These are phyloP conservation scores for Cardamine resedifolia DNA, from an alignment of 345 rosid species.

Conservation along the genomic window DNA sequence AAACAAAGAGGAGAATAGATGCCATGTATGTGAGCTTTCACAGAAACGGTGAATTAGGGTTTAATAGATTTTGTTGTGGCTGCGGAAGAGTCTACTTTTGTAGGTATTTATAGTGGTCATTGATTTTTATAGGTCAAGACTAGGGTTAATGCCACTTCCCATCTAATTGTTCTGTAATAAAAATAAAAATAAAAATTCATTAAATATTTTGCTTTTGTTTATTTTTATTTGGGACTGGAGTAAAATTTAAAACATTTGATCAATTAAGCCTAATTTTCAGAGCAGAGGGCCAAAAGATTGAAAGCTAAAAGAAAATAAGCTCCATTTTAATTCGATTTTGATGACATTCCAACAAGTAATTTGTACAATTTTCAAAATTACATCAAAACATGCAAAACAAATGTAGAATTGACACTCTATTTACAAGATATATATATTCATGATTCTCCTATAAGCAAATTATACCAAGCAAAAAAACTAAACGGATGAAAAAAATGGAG, in stretches of 20 bases:
- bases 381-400: conserved; percentile 1
- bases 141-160: conserved; percentile 5
- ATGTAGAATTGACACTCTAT: not conserved
- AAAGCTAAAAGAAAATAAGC: not conserved
- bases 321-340: not conserved
- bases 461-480: not conserved
- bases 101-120: conserved; percentile 4
- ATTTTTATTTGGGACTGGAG: not conserved
- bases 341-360: not conserved
- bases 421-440: conserved; percentile 9
- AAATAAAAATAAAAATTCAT: too few relatives aligned
- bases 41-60: not conserved
- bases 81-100: not conserved
- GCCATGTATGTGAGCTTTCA: not conserved
- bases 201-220: not conserved
- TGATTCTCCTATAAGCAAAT: not conserved
- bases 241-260: not conserved
- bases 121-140: conserved; percentile 10
- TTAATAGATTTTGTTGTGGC: not conserved
- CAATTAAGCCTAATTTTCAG: not conserved
- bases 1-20: not conserved
- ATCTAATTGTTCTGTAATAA: not conserved
- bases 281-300: not conserved
- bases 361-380: not conserved
- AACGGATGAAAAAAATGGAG: not conserved